phyloP scores from a whole-genome alignment of 176 grass and related monocot species.

The Carex scoparia region DNA sequence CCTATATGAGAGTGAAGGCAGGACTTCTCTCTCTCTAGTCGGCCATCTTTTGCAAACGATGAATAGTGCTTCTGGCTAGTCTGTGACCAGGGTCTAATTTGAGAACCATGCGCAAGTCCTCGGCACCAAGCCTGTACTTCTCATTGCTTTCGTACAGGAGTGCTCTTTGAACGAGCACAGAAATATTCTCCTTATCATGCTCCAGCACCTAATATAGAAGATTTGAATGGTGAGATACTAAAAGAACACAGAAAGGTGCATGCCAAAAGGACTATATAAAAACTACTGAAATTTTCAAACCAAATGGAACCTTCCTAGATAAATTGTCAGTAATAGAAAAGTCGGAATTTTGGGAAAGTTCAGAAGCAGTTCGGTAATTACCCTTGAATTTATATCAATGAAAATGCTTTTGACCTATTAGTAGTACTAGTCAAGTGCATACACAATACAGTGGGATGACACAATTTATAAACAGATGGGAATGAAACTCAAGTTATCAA shows the following conservation, averaged over 20 bases:
- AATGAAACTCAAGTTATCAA: not conserved
- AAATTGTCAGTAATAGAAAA: not conserved
- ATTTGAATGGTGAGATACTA: not conserved
- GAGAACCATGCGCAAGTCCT: conserved; percentile 93
- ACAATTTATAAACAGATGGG: not conserved
- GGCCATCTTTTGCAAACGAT: conserved; percentile 91
- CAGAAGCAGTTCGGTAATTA: not conserved
- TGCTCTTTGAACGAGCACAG: conserved; percentile 76
- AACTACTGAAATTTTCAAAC: not conserved
- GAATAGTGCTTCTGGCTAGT: conserved; percentile 92
- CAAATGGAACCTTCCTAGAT: not conserved
- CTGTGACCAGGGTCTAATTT: conserved; percentile 90
- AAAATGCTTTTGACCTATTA: not conserved
- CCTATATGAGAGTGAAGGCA: not conserved
- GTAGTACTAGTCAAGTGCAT: not conserved
- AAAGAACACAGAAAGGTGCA: not conserved
- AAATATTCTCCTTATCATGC: conserved; percentile 71
- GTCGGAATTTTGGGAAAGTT: not conserved
- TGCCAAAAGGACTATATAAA: not conserved
- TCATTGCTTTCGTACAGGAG: conserved; percentile 93
- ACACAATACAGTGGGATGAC: not conserved
- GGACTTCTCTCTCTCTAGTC: conserved; percentile 45
- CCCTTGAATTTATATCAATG: not conserved
- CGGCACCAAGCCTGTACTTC: conserved; percentile 91
- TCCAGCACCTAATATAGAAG: conserved; percentile 59